Conservation (phyloP, 306 rosid species). For the Quercus engelmannii region DNA sequence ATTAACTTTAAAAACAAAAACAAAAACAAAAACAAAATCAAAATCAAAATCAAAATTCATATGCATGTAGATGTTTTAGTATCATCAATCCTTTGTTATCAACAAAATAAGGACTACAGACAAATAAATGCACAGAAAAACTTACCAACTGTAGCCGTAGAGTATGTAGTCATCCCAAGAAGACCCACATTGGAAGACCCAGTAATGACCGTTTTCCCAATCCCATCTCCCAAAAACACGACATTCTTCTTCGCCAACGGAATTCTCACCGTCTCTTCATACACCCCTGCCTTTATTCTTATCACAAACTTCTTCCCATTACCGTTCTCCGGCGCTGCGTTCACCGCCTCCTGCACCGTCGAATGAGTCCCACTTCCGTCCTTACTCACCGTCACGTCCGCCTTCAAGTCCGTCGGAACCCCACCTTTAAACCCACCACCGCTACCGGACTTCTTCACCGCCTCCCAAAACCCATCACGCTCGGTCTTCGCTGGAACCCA, state of each 20-base stretch:
- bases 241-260: constrained; percentile 60
- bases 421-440: constrained; percentile 27
- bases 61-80: too few species aligned
- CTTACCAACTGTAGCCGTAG: constrained; percentile 74
- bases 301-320: constrained; percentile 49
- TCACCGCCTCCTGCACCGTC: constrained; percentile 75
- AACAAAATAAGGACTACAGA: too few species aligned
- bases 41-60: too few species aligned
- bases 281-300: constrained; percentile 61
- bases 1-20: too few species aligned
- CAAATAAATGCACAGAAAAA: neutral
- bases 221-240: constrained; percentile 78
- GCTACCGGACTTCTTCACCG: neutral
- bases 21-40: too few species aligned
- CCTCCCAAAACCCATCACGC: constrained; percentile 75
- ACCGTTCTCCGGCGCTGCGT: constrained; percentile 46
- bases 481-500: constrained; percentile 69
- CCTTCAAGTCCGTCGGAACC: constrained; percentile 35
- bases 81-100: too few species aligned
- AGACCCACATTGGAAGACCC: constrained; percentile 61
- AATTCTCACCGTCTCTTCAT: constrained; percentile 74
- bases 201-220: constrained; percentile 68
- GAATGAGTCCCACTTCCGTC: constrained; percentile 25
- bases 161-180: constrained; percentile 54
- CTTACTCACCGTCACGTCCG: constrained; percentile 64